Evolutionary conservation across 1,284 basidiomycete species (phyloP).

Genomic region (Trichosporon asahii): DNA sequence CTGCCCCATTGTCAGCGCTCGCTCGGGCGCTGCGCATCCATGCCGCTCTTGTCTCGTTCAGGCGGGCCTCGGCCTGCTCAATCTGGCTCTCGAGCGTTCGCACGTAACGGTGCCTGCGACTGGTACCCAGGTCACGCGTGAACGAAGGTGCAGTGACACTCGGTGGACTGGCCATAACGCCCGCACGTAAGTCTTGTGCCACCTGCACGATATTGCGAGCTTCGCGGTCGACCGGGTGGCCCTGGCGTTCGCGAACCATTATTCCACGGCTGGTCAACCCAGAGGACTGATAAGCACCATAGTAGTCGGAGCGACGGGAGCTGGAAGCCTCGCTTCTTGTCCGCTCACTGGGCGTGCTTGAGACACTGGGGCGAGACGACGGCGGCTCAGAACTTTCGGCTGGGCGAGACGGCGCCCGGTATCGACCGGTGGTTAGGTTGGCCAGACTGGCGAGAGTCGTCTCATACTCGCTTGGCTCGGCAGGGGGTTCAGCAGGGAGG

Average conservation of each 20-base stretch:
- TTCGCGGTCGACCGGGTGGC: not conserved
- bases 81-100: constrained; percentile 9
- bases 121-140: constrained; percentile 13
- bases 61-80: constrained; percentile 11
- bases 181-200: not conserved
- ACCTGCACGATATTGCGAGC: not conserved
- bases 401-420: not conserved
- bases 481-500: not conserved
- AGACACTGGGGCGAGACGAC: not conserved
- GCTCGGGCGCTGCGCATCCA: constrained; percentile 10
- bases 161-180: not conserved
- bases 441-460: not conserved
- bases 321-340: not conserved
- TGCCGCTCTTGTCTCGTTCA: not conserved
- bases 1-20: constrained; percentile 1
- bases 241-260: constrained; percentile 18
- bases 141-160: constrained; percentile 9
- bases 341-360: not conserved
- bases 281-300: constrained; percentile 2
- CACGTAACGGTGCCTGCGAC: constrained; percentile 13
- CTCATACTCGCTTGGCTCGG: constrained; percentile 5
- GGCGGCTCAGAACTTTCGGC: not conserved
- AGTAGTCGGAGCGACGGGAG: not conserved
- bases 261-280: constrained; percentile 20
- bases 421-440: not conserved